Evolutionary conservation across 1,284 basidiomycete species (phyloP), one percentile per base, ranked within the genome.

Genomic region (Leccinum colubrinum): DNA sequence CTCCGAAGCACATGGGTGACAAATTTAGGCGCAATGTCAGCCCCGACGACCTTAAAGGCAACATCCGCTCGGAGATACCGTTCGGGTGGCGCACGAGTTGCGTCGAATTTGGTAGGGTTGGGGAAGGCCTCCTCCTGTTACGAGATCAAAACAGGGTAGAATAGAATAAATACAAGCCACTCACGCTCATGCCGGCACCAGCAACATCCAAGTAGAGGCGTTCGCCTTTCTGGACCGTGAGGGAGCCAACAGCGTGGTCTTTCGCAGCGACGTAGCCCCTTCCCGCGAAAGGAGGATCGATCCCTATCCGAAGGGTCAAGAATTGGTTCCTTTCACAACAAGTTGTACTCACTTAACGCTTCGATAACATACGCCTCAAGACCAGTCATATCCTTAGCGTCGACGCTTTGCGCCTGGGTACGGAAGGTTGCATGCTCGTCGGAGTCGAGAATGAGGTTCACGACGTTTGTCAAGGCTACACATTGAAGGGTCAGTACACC

Each of bases 191-290:
- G 68, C 83, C 81, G 0, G 88, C 88, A 39, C 76, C 70, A 3
- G 78, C 79, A 33, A 90, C 74, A 67, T 92, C 79, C 56, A 90
- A 72, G 71, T 90, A 90, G 27, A 91, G 69, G 4, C 78, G 79
- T 46, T 85, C 79, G 15, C 77, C 79, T 59, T 82, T 74, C 58
- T 77, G 77, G 56, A 87, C 69, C 2, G 70, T 68, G 20, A 81
- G 69, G 3, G 74, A 75, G 61, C 80, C 80, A 30, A 86, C 66
- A 0, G 71, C 68, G 51, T 79, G 76, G 54, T 84, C 78, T 53
- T 76, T 76, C 41, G 79, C 70, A 0, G 83, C 80, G 63, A 81
- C 71, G 59, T 85, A 74, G 9, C 62, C 64, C 6, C 46, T 55
- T 30, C 75, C 73, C 43, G 69, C 76, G 68, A 84, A 80, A 1